Base-by-base conservation (phyloP, 2,329 filamentous ascomycete genomes). In the Claviceps sorghi region DNA sequence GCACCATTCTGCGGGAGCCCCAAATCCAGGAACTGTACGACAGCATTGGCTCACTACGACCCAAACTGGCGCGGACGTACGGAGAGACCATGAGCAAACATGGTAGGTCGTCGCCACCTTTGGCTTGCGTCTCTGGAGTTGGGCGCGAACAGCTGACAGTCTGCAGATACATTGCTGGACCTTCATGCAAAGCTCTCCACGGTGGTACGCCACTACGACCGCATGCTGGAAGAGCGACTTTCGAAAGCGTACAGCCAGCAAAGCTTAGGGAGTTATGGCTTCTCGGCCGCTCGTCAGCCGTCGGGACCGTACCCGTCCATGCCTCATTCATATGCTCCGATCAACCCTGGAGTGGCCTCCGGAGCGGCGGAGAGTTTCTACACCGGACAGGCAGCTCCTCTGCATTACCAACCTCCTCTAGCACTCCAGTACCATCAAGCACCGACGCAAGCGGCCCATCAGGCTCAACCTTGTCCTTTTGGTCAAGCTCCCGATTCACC, bases 21-120 rank as follows among this genome's bases (percentile, higher is more conserved):
- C 93, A 97, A 65, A 96, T 98, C 49, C 93, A 98, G 67, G 93
- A 98, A 69, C 74, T 98, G 4, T 98, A 98, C 65, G 93, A 97
- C 63, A 94, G 90, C 61, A 97, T 98, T 60, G 89, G 91, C n/a
- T 78, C 88, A 17, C 72, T 98, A 56, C 80, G 93, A 49, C 93
- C 93, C 1, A 98, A 98, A 67, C 75, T 98, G 52, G 93, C 93
- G 4, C 80, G 93, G 53, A 96, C 91, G 0, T 96, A 97, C 64
- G 93, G 93, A 52, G 93, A 98, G 71, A 96, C 93, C 0, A 97
- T 98, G 93, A 97, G 93, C 78, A 98, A 98, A 69, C 93, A 97
- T 67, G 90, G 88, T 88, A 72, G 65, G 80, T 69, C 2, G 29
- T 15, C n/a, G 26, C 5, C 26, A 5, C 5, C 26, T 3, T 21